Conservation (phyloP, 2,329 filamentous ascomycete species). For the Apiospora phragmitis region DNA sequence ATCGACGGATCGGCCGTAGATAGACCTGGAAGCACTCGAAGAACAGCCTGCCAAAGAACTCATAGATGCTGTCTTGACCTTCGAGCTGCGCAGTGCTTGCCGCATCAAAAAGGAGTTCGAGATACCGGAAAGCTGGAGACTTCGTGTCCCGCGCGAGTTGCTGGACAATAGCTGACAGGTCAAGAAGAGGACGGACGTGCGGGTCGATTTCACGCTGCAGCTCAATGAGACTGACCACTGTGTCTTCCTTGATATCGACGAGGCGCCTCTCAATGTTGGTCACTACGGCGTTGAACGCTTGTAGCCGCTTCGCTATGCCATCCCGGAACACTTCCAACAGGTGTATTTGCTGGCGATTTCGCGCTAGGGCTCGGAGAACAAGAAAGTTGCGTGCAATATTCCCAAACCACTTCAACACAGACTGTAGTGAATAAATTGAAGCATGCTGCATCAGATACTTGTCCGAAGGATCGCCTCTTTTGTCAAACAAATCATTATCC, state of each 20-base stretch:
- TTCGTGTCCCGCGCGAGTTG: constrained; percentile 51
- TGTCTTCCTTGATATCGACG: constrained; percentile 51
- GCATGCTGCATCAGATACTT: constrained; percentile 49
- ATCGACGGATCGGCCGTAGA: constrained; percentile 73
- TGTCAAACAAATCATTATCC: constrained; percentile 69
- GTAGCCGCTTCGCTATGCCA: constrained; percentile 58
- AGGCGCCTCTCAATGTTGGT: constrained; percentile 61
- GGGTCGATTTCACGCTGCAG: constrained; percentile 58
- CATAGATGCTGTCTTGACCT: constrained; percentile 62
- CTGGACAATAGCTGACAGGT: constrained; percentile 63
- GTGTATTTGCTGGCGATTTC: constrained; percentile 48
- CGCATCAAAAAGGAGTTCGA: constrained; percentile 76
- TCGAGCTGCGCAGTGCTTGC: constrained; percentile 69
- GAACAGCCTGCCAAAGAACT: constrained; percentile 68
- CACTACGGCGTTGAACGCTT: constrained; percentile 58
- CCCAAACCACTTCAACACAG: constrained; percentile 47
- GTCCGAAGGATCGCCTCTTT: constrained; percentile 38
- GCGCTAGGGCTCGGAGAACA: constrained; percentile 46
- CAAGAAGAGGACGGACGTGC: constrained; percentile 55
- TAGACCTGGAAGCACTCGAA: constrained; percentile 83
- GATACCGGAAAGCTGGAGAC: constrained; percentile 65
- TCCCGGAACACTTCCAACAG: constrained; percentile 73
- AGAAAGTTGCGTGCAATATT: constrained; percentile 47
- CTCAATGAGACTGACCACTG: constrained; percentile 66
- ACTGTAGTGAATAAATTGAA: constrained; percentile 50